Evolutionary conservation across 106 monocot species (phyloP), one percentile per base, ranked within the genome.

Genomic region (Gastrodia elata): DNA sequence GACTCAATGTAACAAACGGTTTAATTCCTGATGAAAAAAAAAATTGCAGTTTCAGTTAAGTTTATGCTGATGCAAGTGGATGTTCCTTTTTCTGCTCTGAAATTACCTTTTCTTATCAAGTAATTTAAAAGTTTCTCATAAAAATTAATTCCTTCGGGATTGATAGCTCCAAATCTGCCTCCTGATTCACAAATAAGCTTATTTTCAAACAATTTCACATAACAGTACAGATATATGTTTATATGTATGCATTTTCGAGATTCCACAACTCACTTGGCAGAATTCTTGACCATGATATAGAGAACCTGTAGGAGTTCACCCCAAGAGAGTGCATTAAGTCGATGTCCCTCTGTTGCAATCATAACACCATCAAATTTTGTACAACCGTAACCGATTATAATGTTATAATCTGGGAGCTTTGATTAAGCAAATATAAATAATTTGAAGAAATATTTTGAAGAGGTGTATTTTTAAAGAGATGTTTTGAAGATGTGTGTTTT

Each of bases 251-350:
- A 44, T 44, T 11, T 44, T 44, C 15, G 43, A 11, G 13, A n/a
- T n/a, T n/a, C n/a, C n/a, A 56, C n/a, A 8, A 71, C 83, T 83
- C 61, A 87, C 87, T 79, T 43, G 87, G 87, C 18, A 87, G 76
- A 71, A 87, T 67, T 80, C 87, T 78, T 9, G 87, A 75, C 87
- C 87, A 87, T 37, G 87, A 76, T 42, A 87, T 79, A 18, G 87
- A 87, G 68, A 87, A 84, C 16, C 87, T 80, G 35, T 87, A 84
- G 0, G 81, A 67, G 38, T 81, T 76, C 0, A 80, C 72, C 10
- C 87, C 84, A 44, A 87, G 84, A 24, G 75, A 74, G 9, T 84
- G 76, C 79, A 82, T 84, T 67, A 84, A 37, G 5, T 84, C 76
- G 16, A 81, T 48, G 52, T 87, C 84, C 6, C 79, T 79, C 87